Conservation (phyloP, 768 basidiomycete species). For the Boletus edulis region DNA sequence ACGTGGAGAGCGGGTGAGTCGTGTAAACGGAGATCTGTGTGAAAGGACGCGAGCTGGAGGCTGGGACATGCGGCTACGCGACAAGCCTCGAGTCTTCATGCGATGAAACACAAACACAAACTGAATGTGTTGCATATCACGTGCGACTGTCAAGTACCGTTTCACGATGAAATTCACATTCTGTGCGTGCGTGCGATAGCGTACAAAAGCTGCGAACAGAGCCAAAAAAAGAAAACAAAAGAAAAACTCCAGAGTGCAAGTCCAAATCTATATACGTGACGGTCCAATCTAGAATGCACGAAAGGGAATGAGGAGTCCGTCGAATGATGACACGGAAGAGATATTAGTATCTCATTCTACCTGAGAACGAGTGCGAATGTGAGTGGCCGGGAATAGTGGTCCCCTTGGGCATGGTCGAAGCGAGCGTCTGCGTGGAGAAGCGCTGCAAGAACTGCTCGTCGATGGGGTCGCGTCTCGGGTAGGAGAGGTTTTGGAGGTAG, state of each 20-base stretch:
- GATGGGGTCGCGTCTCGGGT: slow-evolving; percentile 55
- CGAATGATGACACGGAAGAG: not conserved
- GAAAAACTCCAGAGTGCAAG: slow-evolving; percentile 22
- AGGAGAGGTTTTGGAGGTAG: slow-evolving; percentile 54
- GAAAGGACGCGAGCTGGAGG: not conserved
- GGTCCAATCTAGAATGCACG: slow-evolving; percentile 22
- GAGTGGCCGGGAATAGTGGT: slow-evolving; percentile 9
- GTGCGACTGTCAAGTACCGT: too few species aligned
- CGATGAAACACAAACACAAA: not conserved
- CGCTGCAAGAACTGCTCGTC: slow-evolving; percentile 65
- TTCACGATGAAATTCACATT: too few species aligned
- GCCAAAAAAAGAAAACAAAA: slow-evolving; percentile 1
- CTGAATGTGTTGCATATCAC: too few species aligned
- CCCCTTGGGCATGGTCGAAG: slow-evolving; percentile 20
- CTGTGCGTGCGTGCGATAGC: slow-evolving; percentile 13
- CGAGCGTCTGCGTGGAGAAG: slow-evolving; percentile 39
- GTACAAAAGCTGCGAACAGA: slow-evolving; percentile 20
- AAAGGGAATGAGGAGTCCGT: slow-evolving; percentile 4
- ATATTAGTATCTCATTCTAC: slow-evolving; percentile 23
- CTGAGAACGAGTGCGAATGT: slow-evolving; percentile 22
- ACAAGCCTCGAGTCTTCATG: too few species aligned
- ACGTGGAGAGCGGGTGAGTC: not conserved
- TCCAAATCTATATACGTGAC: slow-evolving; percentile 31
- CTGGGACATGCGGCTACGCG: too few species aligned
- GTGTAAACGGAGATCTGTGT: slow-evolving; percentile 14